These are phyloP conservation scores for Aspergillus luchuensis DNA, from an alignment of 2,329 filamentous ascomycete genomes.

Conservation along the genomic window DNA sequence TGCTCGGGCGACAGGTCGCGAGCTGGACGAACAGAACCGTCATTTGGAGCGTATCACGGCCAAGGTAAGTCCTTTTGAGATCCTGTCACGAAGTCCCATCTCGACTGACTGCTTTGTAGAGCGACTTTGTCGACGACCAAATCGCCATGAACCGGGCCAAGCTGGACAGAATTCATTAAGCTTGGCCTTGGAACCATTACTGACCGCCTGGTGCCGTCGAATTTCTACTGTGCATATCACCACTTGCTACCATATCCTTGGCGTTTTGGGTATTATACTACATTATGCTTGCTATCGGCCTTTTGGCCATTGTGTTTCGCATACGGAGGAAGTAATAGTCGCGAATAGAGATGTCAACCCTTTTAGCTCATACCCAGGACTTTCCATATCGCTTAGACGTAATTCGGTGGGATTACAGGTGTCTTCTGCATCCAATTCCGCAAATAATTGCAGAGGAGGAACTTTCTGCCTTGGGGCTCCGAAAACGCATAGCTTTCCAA, in stretches of 20 bases:
- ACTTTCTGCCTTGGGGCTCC: background rate
- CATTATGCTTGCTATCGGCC: slow-evolving; percentile 7
- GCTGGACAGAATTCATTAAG: slow-evolving; percentile 58
- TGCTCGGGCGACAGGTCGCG: slow-evolving; percentile 71
- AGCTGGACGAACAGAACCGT: slow-evolving; percentile 76
- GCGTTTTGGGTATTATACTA: slow-evolving; percentile 26
- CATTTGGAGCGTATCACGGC: slow-evolving; percentile 74
- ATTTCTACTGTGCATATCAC: slow-evolving; percentile 17
- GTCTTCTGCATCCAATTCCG: background rate
- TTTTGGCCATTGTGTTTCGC: background rate
- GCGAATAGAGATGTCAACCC: background rate
- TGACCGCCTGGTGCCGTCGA: slow-evolving; percentile 36
- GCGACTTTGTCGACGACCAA: slow-evolving; percentile 78
- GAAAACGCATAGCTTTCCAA: too few species aligned
- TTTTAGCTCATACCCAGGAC: background rate
- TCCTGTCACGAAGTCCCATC: background rate
- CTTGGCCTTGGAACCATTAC: background rate
- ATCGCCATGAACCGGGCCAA: slow-evolving; percentile 76
- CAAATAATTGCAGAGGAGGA: too few species aligned
- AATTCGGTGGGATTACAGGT: background rate
- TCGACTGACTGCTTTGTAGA: slow-evolving; percentile 54
- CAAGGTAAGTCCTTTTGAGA: slow-evolving; percentile 63
- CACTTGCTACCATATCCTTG: slow-evolving; percentile 21
- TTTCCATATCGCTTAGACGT: too few species aligned
- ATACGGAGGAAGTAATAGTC: slow-evolving; percentile 13